Percentiles rank a stretch among this genome's conserved stretches.
These are phyloP conservation scores for Coniochaeta ligniaria DNA, from an alignment of 2,329 filamentous ascomycete genomes.

Conservation along the genomic window DNA sequence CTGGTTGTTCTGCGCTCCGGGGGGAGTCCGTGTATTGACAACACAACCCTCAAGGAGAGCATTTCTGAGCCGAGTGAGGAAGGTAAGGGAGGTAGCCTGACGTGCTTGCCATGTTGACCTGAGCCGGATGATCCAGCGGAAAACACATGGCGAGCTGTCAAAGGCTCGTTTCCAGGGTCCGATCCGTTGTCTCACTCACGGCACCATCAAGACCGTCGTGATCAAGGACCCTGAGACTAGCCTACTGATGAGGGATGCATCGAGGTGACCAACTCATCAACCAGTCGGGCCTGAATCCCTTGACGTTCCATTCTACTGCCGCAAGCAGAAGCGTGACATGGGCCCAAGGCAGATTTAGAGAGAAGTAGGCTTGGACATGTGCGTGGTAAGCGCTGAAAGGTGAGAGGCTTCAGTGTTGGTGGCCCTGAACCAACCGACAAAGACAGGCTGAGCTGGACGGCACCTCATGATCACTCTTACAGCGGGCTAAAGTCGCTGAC, in stretches of 20 bases:
- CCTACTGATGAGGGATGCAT: neutral
- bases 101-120: neutral
- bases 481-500: neutral
- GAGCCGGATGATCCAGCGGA: neutral
- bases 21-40: neutral
- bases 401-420: neutral
- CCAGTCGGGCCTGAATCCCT: neutral
- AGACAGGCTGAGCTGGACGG: neutral
- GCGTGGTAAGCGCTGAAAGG: neutral
- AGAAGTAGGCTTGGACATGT: neutral
- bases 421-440: conserved; percentile 1
- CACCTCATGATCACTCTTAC: conserved; percentile 2
- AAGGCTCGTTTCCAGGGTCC: neutral
- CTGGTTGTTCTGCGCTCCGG: neutral
- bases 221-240: neutral
- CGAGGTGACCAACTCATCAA: neutral
- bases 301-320: neutral
- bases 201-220: neutral
- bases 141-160: neutral
- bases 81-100: neutral
- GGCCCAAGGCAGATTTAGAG: neutral
- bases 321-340: neutral
- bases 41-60: neutral
- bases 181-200: neutral
- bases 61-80: neutral